These are phyloP conservation scores for Penicillium sclerotigenum DNA, from an alignment of 2,329 filamentous ascomycete species.

Conservation along the genomic window DNA sequence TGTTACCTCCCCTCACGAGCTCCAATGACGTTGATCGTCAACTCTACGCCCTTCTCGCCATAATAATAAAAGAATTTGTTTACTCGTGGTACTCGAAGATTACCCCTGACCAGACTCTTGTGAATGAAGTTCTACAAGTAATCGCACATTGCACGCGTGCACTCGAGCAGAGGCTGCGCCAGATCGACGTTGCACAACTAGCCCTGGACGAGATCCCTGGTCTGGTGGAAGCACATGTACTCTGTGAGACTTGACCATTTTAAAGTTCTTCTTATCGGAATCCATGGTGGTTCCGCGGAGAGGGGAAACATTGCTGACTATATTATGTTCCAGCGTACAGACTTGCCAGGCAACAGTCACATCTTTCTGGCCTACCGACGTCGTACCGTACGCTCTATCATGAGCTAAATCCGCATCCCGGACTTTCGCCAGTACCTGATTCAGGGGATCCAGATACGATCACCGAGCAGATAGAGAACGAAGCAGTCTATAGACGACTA, in stretches of 20 bases:
- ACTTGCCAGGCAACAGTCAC: constrained; percentile 58
- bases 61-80: constrained; percentile 86
- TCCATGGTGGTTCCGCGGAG: constrained; percentile 17
- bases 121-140: constrained; percentile 82
- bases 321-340: constrained; percentile 62
- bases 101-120: constrained; percentile 83
- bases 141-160: constrained; percentile 88
- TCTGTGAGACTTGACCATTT: constrained; percentile 54
- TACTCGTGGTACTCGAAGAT: constrained; percentile 92
- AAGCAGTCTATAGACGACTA: constrained; percentile 79
- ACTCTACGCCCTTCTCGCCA: constrained; percentile 86
- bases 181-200: constrained; percentile 77
- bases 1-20: constrained; percentile 87
- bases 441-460: constrained; percentile 50
- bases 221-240: constrained; percentile 74
- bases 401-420: constrained; percentile 74
- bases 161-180: constrained; percentile 78
- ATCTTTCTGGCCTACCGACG: constrained; percentile 58
- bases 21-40: constrained; percentile 91
- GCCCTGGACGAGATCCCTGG: constrained; percentile 84
- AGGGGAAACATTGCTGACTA: constrained; percentile 26
- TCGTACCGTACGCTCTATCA: constrained; percentile 74
- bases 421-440: constrained; percentile 72
- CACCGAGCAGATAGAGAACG: constrained; percentile 68
- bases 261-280: background rate